phyloP scores from a whole-genome alignment of 805 yeast species.

The Sugiyamaella floridensis region DNA sequence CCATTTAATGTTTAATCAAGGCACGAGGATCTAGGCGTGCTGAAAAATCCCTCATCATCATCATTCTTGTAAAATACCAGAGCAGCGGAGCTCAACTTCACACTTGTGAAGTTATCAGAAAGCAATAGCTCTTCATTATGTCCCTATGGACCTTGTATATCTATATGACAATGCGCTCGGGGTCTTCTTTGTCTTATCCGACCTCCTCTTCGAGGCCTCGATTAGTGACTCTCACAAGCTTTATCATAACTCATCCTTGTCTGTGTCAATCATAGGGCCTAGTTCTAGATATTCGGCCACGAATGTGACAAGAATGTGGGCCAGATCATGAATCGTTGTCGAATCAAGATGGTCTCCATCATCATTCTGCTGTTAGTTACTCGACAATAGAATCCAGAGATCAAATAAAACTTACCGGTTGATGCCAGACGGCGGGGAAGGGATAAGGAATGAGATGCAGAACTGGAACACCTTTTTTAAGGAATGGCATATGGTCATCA shows the following conservation, averaged over 20 bases:
- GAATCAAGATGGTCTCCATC: conserved; percentile 38
- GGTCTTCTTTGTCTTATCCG: too few relatives aligned
- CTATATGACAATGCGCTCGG: too few relatives aligned
- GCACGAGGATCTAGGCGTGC: too few relatives aligned
- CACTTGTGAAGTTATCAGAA: too few relatives aligned
- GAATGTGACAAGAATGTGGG: conserved; percentile 37
- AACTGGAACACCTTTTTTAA: conserved; percentile 39
- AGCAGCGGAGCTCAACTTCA: too few relatives aligned
- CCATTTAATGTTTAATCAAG: background rate
- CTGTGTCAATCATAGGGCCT: conserved; percentile 5
- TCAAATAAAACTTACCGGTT: conserved; percentile 21
- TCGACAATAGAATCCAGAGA: background rate
- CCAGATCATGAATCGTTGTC: conserved; percentile 41
- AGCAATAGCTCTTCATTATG: too few relatives aligned
- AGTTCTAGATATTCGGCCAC: conserved; percentile 29
- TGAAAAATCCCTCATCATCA: too few relatives aligned
- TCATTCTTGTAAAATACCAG: too few relatives aligned
- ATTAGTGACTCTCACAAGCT: background rate
- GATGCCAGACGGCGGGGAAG: conserved; percentile 52
- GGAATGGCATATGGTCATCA: conserved; percentile 53
- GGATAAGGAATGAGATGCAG: conserved; percentile 47
- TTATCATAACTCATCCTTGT: conserved; percentile 8
- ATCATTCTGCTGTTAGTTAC: conserved; percentile 26
- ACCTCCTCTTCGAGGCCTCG: background rate
- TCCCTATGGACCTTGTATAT: too few relatives aligned